Evolutionary conservation across 1,284 basidiomycete species (phyloP).

Genomic region (Microbotryum intermedium): DNA sequence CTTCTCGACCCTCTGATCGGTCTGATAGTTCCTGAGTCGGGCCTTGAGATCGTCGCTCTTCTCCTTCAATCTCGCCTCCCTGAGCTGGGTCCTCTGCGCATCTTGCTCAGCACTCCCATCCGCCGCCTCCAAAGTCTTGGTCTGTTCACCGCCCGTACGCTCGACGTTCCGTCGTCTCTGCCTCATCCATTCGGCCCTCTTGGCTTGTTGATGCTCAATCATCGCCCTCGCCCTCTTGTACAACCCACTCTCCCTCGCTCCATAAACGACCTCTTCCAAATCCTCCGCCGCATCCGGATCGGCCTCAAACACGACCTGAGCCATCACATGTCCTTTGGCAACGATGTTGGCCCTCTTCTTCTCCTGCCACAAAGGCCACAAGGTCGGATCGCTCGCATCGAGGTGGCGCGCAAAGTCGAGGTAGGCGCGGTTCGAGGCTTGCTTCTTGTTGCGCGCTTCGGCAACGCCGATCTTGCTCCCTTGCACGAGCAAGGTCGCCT

Average conservation of each 20-base stretch:
- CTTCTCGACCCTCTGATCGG: slow-evolving; percentile 52
- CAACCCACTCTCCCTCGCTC: slow-evolving; percentile 53
- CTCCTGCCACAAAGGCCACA: slow-evolving; percentile 65
- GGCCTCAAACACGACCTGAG: slow-evolving; percentile 22
- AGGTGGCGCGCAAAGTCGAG: slow-evolving; percentile 82
- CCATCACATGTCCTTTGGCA: slow-evolving; percentile 49
- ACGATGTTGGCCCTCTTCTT: slow-evolving; percentile 30
- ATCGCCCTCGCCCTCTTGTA: slow-evolving; percentile 41
- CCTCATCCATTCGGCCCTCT: slow-evolving; percentile 15
- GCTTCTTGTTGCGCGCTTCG: slow-evolving; percentile 61
- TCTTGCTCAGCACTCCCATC: slow-evolving; percentile 1
- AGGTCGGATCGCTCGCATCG: slow-evolving; percentile 65
- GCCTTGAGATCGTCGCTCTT: slow-evolving; percentile 58
- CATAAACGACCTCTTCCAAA: slow-evolving; percentile 61
- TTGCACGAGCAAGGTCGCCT: slow-evolving; percentile 72
- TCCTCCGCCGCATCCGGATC: slow-evolving; percentile 58
- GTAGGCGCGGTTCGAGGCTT: slow-evolving; percentile 64
- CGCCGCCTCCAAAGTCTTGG: background rate
- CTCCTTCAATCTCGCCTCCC: slow-evolving; percentile 45
- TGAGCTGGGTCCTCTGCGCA: background rate
- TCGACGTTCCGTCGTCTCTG: slow-evolving; percentile 17
- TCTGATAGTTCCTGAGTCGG: slow-evolving; percentile 55
- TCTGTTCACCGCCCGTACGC: background rate
- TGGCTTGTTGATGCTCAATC: slow-evolving; percentile 12
- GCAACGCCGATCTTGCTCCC: slow-evolving; percentile 75